Percentiles rank a stretch among this genome's conserved stretches.
Evolutionary conservation across 2,329 filamentous ascomycete genomes (phyloP).

Genomic region (Exophiala oligosperma): DNA sequence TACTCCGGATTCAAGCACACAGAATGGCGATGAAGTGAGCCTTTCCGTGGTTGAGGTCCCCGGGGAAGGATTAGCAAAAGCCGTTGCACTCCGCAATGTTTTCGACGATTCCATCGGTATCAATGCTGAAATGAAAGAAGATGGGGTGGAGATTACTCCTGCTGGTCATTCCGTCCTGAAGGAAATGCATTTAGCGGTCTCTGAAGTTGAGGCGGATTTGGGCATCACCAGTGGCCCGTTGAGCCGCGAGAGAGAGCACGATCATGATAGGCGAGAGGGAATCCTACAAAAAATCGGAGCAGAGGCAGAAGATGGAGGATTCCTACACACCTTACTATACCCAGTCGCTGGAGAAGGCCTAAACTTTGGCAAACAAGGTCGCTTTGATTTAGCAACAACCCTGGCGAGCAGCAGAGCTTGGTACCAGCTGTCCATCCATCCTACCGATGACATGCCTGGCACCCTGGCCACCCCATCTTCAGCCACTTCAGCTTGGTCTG

Average conservation of each 20-base stretch:
- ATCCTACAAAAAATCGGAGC: slow-evolving; percentile 82
- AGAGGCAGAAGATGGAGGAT: slow-evolving; percentile 79
- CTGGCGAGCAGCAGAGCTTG: slow-evolving; percentile 85
- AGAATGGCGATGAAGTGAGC: slow-evolving; percentile 78
- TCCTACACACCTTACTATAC: slow-evolving; percentile 78
- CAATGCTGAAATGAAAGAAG: slow-evolving; percentile 95
- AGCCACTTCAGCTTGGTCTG: slow-evolving; percentile 85
- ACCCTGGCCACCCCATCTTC: slow-evolving; percentile 71
- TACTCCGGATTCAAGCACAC: slow-evolving; percentile 47
- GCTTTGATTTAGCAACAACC: slow-evolving; percentile 73
- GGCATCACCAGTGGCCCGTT: slow-evolving; percentile 69
- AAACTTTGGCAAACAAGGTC: slow-evolving; percentile 71
- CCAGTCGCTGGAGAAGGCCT: slow-evolving; percentile 77
- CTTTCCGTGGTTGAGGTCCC: slow-evolving; percentile 88
- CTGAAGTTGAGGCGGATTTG: slow-evolving; percentile 74
- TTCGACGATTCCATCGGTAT: slow-evolving; percentile 94
- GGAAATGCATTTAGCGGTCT: slow-evolving; percentile 82
- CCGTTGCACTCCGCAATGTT: slow-evolving; percentile 81
- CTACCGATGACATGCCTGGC: slow-evolving; percentile 80
- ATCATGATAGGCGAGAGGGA: slow-evolving; percentile 77
- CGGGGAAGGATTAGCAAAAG: slow-evolving; percentile 76
- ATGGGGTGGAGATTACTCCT: slow-evolving; percentile 75
- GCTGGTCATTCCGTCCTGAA: slow-evolving; percentile 79
- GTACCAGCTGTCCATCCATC: slow-evolving; percentile 91
- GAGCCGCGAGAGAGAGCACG: slow-evolving; percentile 71